A percentile compares a stretch with the other conserved stretches of the same genome.
Conservation (phyloP, 2,329 filamentous ascomycete species). For the Mollisiaceae sp. region DNA sequence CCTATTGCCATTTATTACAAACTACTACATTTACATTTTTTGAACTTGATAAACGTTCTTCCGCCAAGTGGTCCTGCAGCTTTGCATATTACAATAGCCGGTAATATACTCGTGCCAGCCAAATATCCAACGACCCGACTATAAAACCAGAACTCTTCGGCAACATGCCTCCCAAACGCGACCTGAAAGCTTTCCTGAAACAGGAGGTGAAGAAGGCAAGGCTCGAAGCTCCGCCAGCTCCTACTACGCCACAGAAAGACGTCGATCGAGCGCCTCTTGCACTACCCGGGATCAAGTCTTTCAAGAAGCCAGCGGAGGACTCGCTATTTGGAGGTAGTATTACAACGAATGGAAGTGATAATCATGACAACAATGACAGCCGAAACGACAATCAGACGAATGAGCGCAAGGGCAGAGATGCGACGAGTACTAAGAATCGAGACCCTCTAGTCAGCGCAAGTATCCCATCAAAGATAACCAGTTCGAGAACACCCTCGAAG, state of each 20-base stretch:
- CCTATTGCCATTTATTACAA: too few relatives aligned
- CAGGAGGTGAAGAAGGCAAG: constrained; percentile 21
- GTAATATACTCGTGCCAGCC: too few relatives aligned
- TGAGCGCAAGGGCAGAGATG: neutral
- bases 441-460: neutral
- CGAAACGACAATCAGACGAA: neutral
- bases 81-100: too few relatives aligned
- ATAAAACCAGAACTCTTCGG: neutral
- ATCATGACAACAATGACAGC: neutral
- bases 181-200: constrained; percentile 21
- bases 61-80: too few relatives aligned
- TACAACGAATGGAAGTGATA: neutral
- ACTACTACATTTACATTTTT: too few relatives aligned
- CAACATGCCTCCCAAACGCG: neutral
- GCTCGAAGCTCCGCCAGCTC: constrained; percentile 5
- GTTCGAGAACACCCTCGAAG: neutral
- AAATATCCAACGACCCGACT: neutral
- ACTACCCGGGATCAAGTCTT: neutral
- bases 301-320: neutral
- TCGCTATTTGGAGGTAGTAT: neutral
- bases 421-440: neutral
- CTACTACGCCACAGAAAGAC: neutral
- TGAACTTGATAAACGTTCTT: too few relatives aligned
- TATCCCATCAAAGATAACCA: neutral
- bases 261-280: neutral